Evolutionary conservation across 768 basidiomycete genomes (phyloP).

Genomic region (Suillus alpinus): DNA sequence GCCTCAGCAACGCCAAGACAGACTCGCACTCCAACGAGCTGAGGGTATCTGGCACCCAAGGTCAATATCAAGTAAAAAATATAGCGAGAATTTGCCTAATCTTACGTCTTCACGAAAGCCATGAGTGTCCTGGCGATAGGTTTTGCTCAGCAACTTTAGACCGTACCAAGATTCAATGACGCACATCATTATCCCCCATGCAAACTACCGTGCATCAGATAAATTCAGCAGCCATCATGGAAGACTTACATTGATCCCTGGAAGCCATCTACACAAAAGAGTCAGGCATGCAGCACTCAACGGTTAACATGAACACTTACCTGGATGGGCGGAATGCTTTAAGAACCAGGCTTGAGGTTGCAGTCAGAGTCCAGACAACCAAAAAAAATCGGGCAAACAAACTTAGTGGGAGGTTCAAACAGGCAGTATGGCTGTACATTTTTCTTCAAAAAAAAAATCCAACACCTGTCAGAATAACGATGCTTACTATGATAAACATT

Average conservation of each 20-base stretch:
- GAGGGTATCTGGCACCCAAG: constrained; percentile 46
- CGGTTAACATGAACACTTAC: constrained; percentile 11
- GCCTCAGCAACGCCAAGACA: constrained; percentile 67
- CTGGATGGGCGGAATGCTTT: constrained; percentile 65
- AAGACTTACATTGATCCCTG: constrained; percentile 54
- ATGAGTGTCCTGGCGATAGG: constrained; percentile 47
- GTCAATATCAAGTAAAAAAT: background rate
- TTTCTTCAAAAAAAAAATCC: background rate
- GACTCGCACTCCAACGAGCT: constrained; percentile 56
- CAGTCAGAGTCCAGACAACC: background rate
- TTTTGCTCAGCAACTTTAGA: background rate
- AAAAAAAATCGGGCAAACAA: constrained; percentile 8
- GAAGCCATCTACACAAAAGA: constrained; percentile 49
- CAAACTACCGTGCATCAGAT: constrained; percentile 18
- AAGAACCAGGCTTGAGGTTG: constrained; percentile 34
- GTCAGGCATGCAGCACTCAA: constrained; percentile 15
- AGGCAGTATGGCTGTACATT: constrained; percentile 17
- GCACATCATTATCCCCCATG: constrained; percentile 66
- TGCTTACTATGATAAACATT: constrained; percentile 61
- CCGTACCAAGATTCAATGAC: constrained; percentile 10
- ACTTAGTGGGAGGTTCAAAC: constrained; percentile 70
- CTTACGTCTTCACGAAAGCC: constrained; percentile 66
- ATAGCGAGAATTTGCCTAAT: background rate
- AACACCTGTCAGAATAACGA: background rate
- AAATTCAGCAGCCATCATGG: background rate